Evolutionary conservation across 371 early-diverging fungal species (phyloP).

Genomic region (Zopfochytrium polystomum): DNA sequence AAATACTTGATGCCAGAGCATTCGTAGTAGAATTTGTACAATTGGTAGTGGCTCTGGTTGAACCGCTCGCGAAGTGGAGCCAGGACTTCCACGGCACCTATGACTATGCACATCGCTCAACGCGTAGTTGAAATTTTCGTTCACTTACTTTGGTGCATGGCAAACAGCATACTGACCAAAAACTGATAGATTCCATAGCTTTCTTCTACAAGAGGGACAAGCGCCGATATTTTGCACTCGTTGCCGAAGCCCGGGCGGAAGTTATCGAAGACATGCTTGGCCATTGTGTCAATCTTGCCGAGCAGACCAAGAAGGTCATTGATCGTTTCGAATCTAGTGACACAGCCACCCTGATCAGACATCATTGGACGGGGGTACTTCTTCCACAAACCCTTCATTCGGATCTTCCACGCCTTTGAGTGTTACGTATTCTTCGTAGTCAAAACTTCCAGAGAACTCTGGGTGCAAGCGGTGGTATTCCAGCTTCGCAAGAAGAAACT

Average conservation of each 20-base stretch:
- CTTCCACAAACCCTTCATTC: slow-evolving; percentile 85
- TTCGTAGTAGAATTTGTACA: slow-evolving; percentile 88
- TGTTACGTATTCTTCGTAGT: slow-evolving; percentile 94
- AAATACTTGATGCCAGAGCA: slow-evolving; percentile 86
- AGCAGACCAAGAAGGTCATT: slow-evolving; percentile 86
- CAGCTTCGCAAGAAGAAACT: slow-evolving; percentile 84
- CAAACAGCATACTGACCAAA: slow-evolving; percentile 88
- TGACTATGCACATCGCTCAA: slow-evolving; percentile 27
- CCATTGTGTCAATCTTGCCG: slow-evolving; percentile 86
- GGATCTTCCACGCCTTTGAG: slow-evolving; percentile 92
- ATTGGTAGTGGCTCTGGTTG: slow-evolving; percentile 77
- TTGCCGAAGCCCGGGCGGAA: slow-evolving; percentile 78
- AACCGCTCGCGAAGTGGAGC: slow-evolving; percentile 82
- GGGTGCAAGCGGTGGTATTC: slow-evolving; percentile 88
- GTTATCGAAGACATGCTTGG: slow-evolving; percentile 79
- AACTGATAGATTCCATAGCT: slow-evolving; percentile 94
- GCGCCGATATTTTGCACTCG: slow-evolving; percentile 90
- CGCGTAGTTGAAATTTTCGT: slow-evolving; percentile 1
- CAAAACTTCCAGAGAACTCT: slow-evolving; percentile 91
- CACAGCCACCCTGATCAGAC: background rate
- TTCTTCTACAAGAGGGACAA: slow-evolving; percentile 96
- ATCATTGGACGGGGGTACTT: background rate
- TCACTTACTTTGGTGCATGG: slow-evolving; percentile 87
- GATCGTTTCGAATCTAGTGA: slow-evolving; percentile 85
- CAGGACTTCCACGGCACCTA: slow-evolving; percentile 78